Conservation (phyloP, 1,284 basidiomycete species). For the Ceratobasidium sp. region DNA sequence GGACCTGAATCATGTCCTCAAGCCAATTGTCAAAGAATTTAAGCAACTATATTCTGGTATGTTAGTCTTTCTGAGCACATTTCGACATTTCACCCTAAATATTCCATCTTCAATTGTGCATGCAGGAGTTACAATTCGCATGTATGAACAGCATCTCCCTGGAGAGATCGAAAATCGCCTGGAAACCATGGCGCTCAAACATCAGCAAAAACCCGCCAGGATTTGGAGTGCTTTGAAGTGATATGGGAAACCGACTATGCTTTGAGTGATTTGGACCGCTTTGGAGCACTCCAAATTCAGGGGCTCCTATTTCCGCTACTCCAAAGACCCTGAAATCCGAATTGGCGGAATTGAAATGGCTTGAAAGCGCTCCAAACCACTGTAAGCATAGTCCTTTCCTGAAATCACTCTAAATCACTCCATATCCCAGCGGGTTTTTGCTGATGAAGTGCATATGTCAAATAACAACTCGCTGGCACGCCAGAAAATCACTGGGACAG, state of each 20-base stretch:
- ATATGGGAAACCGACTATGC: too few species aligned
- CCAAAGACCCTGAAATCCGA: too few species aligned
- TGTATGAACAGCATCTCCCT: not conserved
- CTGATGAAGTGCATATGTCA: not conserved
- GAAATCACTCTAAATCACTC: not conserved
- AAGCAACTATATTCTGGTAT: not conserved
- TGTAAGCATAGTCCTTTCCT: too few species aligned
- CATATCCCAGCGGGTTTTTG: not conserved
- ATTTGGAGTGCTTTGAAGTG: too few species aligned
- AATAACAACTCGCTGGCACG: not conserved
- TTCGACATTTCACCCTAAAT: not conserved
- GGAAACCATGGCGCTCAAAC: not conserved
- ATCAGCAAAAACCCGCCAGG: too few species aligned
- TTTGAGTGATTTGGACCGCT: too few species aligned
- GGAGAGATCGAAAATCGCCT: not conserved
- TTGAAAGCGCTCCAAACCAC: too few species aligned
- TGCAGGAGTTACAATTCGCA: not conserved
- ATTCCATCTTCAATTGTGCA: not conserved
- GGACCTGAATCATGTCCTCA: slow-evolving; percentile 3
- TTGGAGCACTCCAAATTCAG: too few species aligned
- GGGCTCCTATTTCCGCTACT: too few species aligned
- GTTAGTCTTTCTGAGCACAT: not conserved
- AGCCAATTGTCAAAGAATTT: not conserved
- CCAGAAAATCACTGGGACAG: not conserved
- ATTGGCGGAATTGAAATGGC: too few species aligned